These are phyloP conservation scores for Fusarium neocosmosporiellum DNA, from an alignment of 2,329 filamentous ascomycete genomes.

Conservation along the genomic window DNA sequence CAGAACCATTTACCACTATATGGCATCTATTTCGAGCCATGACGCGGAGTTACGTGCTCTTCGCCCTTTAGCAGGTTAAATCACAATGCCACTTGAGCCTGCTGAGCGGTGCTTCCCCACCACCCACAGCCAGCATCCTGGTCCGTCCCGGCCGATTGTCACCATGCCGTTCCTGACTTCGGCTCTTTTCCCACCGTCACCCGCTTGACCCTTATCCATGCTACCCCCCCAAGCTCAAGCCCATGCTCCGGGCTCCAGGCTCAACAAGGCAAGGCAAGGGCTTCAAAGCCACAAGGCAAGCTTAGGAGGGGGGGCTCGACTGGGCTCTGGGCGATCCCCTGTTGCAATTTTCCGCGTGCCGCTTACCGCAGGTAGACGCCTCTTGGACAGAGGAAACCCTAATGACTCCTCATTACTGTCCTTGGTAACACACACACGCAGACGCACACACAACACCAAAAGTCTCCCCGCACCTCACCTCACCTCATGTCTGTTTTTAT, in stretches of 20 bases:
- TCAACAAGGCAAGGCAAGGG: neutral
- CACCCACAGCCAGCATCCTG: conserved; percentile 35
- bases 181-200: conserved; percentile 33
- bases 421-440: neutral
- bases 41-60: conserved; percentile 29
- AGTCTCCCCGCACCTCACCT: conserved; percentile 17
- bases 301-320: conserved; percentile 16
- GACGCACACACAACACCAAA: conserved; percentile 1
- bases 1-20: conserved; percentile 3
- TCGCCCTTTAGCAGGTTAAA: conserved; percentile 12
- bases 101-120: conserved; percentile 34
- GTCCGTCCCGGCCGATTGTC: conserved; percentile 42
- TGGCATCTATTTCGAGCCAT: conserved; percentile 26
- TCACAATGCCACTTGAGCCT: conserved; percentile 7
- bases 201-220: conserved; percentile 24
- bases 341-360: conserved; percentile 20
- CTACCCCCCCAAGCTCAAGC: conserved; percentile 16
- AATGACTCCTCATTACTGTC: conserved; percentile 24
- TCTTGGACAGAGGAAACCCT: conserved; percentile 19
- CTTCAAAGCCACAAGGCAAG: conserved; percentile 12
- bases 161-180: conserved; percentile 44
- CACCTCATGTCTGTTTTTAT: conserved; percentile 2
- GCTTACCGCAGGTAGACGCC: conserved; percentile 17
- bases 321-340: conserved; percentile 11
- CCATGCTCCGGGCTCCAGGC: conserved; percentile 30